Evolutionary conservation across 768 basidiomycete genomes (phyloP).

Genomic region (Vararia minispora): DNA sequence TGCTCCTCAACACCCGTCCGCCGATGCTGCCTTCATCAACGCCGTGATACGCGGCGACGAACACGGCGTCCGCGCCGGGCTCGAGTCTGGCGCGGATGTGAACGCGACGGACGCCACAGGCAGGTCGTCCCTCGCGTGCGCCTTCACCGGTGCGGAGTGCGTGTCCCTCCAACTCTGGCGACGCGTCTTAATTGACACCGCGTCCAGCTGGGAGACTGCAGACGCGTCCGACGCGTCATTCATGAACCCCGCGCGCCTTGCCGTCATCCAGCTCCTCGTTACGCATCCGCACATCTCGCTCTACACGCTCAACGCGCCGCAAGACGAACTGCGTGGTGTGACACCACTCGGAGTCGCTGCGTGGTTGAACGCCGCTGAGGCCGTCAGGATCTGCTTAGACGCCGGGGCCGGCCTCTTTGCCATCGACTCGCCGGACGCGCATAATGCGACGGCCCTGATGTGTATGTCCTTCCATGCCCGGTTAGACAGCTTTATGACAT

Average conservation of each 20-base stretch:
- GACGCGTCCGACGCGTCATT: conserved; percentile 66
- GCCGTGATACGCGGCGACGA: conserved; percentile 50
- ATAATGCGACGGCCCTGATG: conserved; percentile 76
- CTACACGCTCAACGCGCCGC: conserved; percentile 64
- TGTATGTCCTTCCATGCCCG: conserved; percentile 37
- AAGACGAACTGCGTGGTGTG: conserved; percentile 57
- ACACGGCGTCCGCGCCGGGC: conserved; percentile 37
- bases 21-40: conserved; percentile 13
- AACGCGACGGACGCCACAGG: conserved; percentile 53
- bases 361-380: conserved; percentile 56
- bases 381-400: conserved; percentile 55
- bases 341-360: conserved; percentile 72
- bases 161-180: conserved; percentile 15
- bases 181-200: conserved; percentile 5
- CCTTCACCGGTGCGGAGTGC: conserved; percentile 63
- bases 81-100: conserved; percentile 53
- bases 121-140: conserved; percentile 54
- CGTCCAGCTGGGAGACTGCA: conserved; percentile 50
- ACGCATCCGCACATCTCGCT: conserved; percentile 50
- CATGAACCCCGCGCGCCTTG: conserved; percentile 44
- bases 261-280: conserved; percentile 44
- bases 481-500: conserved; percentile 1
- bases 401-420: conserved; percentile 49
- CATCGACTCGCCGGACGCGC: conserved; percentile 63
- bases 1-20: background rate